Base-by-base conservation (phyloP, 2,329 filamentous ascomycete genomes). In the Aspergillus tamarii region DNA sequence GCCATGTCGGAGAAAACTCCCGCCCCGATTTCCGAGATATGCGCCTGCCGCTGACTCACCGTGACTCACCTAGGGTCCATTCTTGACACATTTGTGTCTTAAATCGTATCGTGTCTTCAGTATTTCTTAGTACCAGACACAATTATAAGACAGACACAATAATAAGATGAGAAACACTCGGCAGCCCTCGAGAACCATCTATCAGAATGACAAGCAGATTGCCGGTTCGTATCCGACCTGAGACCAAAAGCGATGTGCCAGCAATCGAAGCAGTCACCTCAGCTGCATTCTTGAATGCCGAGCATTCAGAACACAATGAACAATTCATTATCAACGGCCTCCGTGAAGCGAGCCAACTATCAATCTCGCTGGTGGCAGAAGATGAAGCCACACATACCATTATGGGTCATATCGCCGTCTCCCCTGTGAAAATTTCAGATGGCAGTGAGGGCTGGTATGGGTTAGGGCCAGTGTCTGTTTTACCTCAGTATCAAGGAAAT, bases 281-380 rank as follows among this genome's bases (percentile, higher is more conserved):
- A 14, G 21, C 54, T 14, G 54, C 54, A 5, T 56, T 56, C 11
- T 10, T 23, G 3, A 36, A 41, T 11, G 19, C 54, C n/a, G 32
- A 36, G 5, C 34, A 56, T 16, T 26, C 54, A 8, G 26, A 23
- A 19, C 32, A 39, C 54, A 56, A 11, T 4, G 54, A 56, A n/a
- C 54, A 56, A 21, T 19, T 23, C 32, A 56, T 56, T 12, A 7
- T 56, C 10, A 34, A 21, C n/a, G 11, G 4, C 21, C 54, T 56
- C n/a, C 54, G 54, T 4, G 10, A 56, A 43, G 16, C 54, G 19
- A 56, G 43, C 32, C 54, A 56, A 19, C 32, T 56, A 36, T 39
- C 54, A 26, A 36, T 56, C 32, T 56, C 54, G 2, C 34, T 56
- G 8, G 54, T 56, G 9, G 54, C 54, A 56, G 54, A 56, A 56